These are phyloP conservation scores for Dioscorea alata DNA, from an alignment of 106 monocot genomes.

Conservation along the genomic window DNA sequence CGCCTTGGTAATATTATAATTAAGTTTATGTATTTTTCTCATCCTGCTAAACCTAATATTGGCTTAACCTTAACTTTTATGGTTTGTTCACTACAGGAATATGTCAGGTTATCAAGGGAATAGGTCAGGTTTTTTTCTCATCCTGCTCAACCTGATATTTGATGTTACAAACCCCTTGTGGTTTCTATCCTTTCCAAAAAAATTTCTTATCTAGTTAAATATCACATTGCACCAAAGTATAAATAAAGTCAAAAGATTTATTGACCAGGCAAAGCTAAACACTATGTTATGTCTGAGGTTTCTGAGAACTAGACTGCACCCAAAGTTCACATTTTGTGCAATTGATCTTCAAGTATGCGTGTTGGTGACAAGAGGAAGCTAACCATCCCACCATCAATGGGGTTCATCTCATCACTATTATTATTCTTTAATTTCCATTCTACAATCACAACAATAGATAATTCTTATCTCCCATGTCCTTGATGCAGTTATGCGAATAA, in stretches of 20 bases:
- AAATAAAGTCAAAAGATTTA: too few species aligned
- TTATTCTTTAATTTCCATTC: too few species aligned
- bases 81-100: constrained; percentile 47
- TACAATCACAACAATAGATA: too few species aligned
- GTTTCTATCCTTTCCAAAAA: neutral
- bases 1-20: constrained; percentile 61
- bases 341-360: constrained; percentile 64
- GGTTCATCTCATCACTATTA: constrained; percentile 29
- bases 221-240: neutral
- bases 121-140: constrained; percentile 93
- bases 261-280: too few species aligned
- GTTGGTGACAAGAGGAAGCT: constrained; percentile 93
- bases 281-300: too few species aligned
- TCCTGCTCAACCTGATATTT: neutral
- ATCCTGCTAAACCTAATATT: neutral
- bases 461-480: neutral
- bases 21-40: neutral
- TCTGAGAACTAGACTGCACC: too few species aligned
- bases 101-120: constrained; percentile 86
- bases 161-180: neutral
- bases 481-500: constrained; percentile 60
- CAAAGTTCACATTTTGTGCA: neutral
- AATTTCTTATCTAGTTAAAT: neutral
- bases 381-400: constrained; percentile 76
- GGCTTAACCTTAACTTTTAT: neutral